Conservation (phyloP, 192 early-diverging fungal genomes). For the Spizellomyces sp. region DNA sequence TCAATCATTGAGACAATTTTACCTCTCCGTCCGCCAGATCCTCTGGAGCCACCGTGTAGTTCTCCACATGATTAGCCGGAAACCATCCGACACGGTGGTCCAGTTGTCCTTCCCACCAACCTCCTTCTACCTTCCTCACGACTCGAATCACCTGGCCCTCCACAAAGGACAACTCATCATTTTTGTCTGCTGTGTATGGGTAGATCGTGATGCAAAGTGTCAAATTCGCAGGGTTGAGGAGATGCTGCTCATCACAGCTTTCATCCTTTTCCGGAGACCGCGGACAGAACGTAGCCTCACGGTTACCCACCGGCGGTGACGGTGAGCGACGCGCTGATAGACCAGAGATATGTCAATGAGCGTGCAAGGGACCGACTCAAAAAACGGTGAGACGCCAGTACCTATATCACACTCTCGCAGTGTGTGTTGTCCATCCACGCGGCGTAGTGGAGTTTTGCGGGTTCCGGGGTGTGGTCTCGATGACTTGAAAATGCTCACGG, state of each 20-base stretch:
- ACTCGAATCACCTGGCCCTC: conserved; percentile 42
- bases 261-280: background rate
- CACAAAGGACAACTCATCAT: conserved; percentile 42
- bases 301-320: too few relatives aligned
- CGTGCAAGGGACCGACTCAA: too few relatives aligned
- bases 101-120: conserved; percentile 42
- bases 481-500: too few relatives aligned
- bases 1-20: background rate
- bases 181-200: conserved; percentile 39
- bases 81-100: conserved; percentile 40
- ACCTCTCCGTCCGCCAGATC: conserved; percentile 20
- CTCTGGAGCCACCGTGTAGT: conserved; percentile 9
- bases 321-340: too few relatives aligned
- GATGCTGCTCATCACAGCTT: conserved; percentile 16
- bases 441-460: too few relatives aligned
- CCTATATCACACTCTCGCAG: too few relatives aligned
- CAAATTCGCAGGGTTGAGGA: conserved; percentile 26
- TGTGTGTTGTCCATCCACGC: too few relatives aligned
- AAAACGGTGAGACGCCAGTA: too few relatives aligned
- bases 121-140: conserved; percentile 30
- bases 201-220: conserved; percentile 36
- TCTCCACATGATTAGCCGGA: conserved; percentile 38
- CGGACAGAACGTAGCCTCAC: too few relatives aligned
- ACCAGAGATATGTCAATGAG: too few relatives aligned
- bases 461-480: too few relatives aligned